Conservation (phyloP, 345 rosid species). For the Erodium maritimum region DNA sequence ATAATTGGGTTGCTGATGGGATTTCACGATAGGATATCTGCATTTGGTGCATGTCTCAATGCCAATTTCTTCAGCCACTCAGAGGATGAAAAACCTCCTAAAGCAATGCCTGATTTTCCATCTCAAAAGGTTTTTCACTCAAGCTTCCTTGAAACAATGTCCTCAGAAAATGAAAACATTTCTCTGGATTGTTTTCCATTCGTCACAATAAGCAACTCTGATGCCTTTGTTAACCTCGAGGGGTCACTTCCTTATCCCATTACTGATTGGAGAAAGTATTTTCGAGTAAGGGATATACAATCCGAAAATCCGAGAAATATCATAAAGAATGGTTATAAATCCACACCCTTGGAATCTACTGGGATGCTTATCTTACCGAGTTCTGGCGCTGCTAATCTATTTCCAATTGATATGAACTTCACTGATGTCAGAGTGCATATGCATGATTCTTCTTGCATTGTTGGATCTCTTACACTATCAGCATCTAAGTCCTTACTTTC, state of each 20-base stretch:
- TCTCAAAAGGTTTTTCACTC: constrained; percentile 63
- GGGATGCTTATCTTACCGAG: constrained; percentile 17
- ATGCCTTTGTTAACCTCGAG: constrained; percentile 41
- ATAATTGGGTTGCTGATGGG: constrained; percentile 41
- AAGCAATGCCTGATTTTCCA: constrained; percentile 26
- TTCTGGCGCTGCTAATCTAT: constrained; percentile 17
- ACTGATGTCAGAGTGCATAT: constrained; percentile 50
- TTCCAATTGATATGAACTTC: constrained; percentile 35
- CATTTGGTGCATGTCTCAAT: constrained; percentile 18
- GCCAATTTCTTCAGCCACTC: constrained; percentile 13
- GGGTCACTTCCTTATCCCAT: constrained; percentile 33
- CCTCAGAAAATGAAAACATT: constrained; percentile 36
- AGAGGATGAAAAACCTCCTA: constrained; percentile 18
- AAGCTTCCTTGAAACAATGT: constrained; percentile 44
- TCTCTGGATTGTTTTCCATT: constrained; percentile 63
- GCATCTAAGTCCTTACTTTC: constrained; percentile 31
- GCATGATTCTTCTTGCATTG: constrained; percentile 63
- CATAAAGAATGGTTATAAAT: constrained; percentile 18
- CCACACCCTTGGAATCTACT: constrained; percentile 13
- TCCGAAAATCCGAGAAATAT: constrained; percentile 23
- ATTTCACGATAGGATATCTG: constrained; percentile 37
- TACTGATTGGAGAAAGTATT: constrained; percentile 50
- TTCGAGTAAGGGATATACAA: constrained; percentile 26
- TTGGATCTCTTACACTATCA: constrained; percentile 57
- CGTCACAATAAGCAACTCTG: constrained; percentile 36